phyloP scores from a whole-genome alignment of 306 rosid species.

The Castanopsis chinensis region DNA sequence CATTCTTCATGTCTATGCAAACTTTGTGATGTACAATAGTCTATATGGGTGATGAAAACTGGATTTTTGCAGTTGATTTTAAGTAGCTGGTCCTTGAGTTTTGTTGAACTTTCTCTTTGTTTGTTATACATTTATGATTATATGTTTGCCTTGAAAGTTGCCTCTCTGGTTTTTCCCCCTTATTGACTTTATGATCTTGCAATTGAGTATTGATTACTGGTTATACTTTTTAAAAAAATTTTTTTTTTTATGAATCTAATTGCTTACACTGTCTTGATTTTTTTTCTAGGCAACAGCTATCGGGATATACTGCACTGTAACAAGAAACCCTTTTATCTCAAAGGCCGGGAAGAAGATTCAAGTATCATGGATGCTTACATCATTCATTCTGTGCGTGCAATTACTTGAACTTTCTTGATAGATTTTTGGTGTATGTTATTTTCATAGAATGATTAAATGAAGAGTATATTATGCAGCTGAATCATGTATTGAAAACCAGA shows the following conservation, averaged over 20 bases:
- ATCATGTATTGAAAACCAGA: constrained; percentile 78
- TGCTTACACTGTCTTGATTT: not conserved
- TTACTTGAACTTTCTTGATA: too few relatives aligned
- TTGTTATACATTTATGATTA: not conserved
- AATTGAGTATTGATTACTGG: not conserved
- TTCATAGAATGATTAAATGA: constrained; percentile 16
- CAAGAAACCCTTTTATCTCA: constrained; percentile 86
- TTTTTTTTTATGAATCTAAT: not conserved
- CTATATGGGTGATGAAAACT: not conserved
- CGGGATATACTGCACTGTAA: constrained; percentile 72
- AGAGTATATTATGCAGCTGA: constrained; percentile 58
- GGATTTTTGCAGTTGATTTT: not conserved
- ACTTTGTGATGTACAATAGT: too few relatives aligned
- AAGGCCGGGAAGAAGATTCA: constrained; percentile 64
- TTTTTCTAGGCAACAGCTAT: constrained; percentile 75
- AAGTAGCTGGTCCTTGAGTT: not conserved
- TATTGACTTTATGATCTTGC: not conserved
- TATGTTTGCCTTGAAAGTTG: not conserved
- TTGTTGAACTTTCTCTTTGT: not conserved
- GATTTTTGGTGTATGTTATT: too few relatives aligned
- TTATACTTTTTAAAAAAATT: not conserved
- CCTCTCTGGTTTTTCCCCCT: not conserved
- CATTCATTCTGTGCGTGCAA: constrained; percentile 72
- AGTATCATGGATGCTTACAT: constrained; percentile 75
- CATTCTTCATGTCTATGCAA: too few relatives aligned